Evolutionary conservation across 2,329 filamentous ascomycete genomes (phyloP).

Genomic region (Stagonosporopsis cucurbitacearum): DNA sequence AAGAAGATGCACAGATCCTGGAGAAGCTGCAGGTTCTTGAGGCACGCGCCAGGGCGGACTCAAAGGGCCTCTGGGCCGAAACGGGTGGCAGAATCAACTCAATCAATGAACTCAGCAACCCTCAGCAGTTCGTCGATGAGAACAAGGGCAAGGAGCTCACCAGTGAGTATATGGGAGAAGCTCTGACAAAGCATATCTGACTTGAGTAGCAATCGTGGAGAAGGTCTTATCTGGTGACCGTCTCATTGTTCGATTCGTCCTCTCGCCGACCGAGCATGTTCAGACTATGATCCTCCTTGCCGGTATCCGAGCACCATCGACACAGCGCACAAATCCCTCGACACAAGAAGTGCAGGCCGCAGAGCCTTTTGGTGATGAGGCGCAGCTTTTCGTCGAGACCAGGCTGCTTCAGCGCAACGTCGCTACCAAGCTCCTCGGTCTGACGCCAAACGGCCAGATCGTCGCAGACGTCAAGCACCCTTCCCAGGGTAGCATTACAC

Average conservation of each 20-base stretch:
- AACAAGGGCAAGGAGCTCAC: constrained; percentile 87
- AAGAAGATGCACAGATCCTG: constrained; percentile 72
- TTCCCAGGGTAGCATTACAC: constrained; percentile 83
- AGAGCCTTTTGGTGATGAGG: constrained; percentile 89
- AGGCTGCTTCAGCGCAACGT: constrained; percentile 86
- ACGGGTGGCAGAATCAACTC: constrained; percentile 73
- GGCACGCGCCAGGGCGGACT: constrained; percentile 75
- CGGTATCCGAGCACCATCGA: constrained; percentile 87
- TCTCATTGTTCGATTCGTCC: constrained; percentile 79
- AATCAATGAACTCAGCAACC: constrained; percentile 79
- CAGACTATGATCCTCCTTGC: constrained; percentile 90
- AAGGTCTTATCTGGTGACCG: constrained; percentile 91
- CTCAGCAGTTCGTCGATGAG: constrained; percentile 76
- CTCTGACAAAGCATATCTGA: constrained; percentile 22
- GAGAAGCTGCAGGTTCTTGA: constrained; percentile 81
- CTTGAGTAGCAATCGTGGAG: constrained; percentile 70
- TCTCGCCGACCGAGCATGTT: constrained; percentile 82
- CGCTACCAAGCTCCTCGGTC: constrained; percentile 80
- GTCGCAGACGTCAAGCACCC: constrained; percentile 87
- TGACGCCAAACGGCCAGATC: constrained; percentile 90
- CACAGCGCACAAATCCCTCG: constrained; percentile 79
- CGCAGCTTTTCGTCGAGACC: constrained; percentile 84
- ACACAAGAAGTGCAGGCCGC: constrained; percentile 82
- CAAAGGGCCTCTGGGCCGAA: constrained; percentile 80
- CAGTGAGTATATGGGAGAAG: constrained; percentile 50